Percentiles rank a stretch among this genome's conserved stretches.
phyloP scores from a whole-genome alignment of 2,329 filamentous ascomycete species.

The Tolypocladium endophyticum region DNA sequence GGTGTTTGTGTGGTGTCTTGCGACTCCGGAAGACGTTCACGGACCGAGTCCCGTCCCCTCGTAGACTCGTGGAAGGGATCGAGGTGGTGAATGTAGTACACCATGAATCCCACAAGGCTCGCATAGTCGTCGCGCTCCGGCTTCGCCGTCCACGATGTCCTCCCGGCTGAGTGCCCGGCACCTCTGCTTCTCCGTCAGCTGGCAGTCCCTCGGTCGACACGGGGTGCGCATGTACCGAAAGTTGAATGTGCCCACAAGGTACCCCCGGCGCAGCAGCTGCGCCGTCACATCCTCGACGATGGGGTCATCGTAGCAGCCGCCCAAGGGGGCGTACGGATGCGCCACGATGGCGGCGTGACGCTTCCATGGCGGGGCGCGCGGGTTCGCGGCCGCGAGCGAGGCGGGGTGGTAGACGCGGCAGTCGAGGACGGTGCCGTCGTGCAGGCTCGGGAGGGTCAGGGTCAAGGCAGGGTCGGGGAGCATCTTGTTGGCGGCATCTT shows the following conservation, averaged over 20 bases:
- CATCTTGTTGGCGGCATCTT: slow-evolving; percentile 22
- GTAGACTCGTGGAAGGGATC: slow-evolving; percentile 22
- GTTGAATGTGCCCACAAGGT: slow-evolving; percentile 79
- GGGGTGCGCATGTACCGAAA: slow-evolving; percentile 52
- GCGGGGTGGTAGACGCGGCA: slow-evolving; percentile 73
- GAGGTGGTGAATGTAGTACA: slow-evolving; percentile 59
- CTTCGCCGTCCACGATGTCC: slow-evolving; percentile 78
- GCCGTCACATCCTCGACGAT: slow-evolving; percentile 58
- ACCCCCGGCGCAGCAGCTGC: slow-evolving; percentile 59
- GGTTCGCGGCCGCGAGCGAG: slow-evolving; percentile 25
- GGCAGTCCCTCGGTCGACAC: not conserved
- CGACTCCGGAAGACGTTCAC: not conserved
- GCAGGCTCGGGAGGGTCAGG: slow-evolving; percentile 74
- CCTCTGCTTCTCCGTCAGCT: slow-evolving; percentile 44
- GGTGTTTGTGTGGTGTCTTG: not conserved
- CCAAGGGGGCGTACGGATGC: slow-evolving; percentile 84
- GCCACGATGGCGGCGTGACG: slow-evolving; percentile 57
- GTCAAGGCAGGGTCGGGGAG: slow-evolving; percentile 48
- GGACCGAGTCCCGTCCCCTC: not conserved
- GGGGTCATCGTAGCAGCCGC: slow-evolving; percentile 74
- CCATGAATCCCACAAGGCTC: slow-evolving; percentile 70
- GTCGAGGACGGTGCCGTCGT: slow-evolving; percentile 65
- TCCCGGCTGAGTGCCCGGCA: slow-evolving; percentile 60
- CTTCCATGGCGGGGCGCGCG: slow-evolving; percentile 27
- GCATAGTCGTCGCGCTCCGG: slow-evolving; percentile 75